These are phyloP conservation scores for Microthlaspi erraticum DNA, from an alignment of 345 rosid species.

Conservation along the genomic window DNA sequence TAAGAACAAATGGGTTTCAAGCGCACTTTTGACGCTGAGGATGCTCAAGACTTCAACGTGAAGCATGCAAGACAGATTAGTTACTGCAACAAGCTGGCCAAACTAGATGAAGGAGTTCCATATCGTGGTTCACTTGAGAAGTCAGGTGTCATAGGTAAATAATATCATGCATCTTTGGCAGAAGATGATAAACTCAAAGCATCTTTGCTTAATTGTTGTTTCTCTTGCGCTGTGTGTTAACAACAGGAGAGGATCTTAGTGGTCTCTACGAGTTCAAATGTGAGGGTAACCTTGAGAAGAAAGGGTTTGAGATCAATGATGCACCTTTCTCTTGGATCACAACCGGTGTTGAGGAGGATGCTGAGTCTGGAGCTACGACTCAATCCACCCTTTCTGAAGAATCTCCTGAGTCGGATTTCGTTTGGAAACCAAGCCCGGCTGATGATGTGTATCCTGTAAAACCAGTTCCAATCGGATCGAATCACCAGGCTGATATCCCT, in stretches of 20 bases:
- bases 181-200: constrained; percentile 27
- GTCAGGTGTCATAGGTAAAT: constrained; percentile 46
- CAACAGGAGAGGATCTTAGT: constrained; percentile 46
- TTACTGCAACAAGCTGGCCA: constrained; percentile 44
- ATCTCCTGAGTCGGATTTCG: constrained; percentile 46
- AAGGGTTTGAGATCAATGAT: constrained; percentile 43
- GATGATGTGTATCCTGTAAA: constrained; percentile 51
- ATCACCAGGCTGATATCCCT: constrained; percentile 66
- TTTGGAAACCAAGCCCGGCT: constrained; percentile 38
- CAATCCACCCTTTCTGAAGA: constrained; percentile 51
- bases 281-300: constrained; percentile 38
- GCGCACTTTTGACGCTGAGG: constrained; percentile 57
- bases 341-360: constrained; percentile 50
- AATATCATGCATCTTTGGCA: constrained; percentile 29
- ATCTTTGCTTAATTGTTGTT: constrained; percentile 15
- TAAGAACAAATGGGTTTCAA: constrained; percentile 51
- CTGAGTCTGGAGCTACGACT: constrained; percentile 41
- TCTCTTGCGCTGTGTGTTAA: constrained; percentile 19
- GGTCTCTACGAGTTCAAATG: constrained; percentile 35
- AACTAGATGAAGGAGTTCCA: constrained; percentile 42
- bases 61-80: constrained; percentile 56
- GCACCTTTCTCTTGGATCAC: constrained; percentile 40
- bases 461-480: constrained; percentile 57
- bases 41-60: constrained; percentile 46
- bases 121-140: constrained; percentile 32